Evolutionary conservation across 2,329 filamentous ascomycete genomes (phyloP), one percentile per base, ranked within the genome.

Genomic region (Stachybotrys chartarum): DNA sequence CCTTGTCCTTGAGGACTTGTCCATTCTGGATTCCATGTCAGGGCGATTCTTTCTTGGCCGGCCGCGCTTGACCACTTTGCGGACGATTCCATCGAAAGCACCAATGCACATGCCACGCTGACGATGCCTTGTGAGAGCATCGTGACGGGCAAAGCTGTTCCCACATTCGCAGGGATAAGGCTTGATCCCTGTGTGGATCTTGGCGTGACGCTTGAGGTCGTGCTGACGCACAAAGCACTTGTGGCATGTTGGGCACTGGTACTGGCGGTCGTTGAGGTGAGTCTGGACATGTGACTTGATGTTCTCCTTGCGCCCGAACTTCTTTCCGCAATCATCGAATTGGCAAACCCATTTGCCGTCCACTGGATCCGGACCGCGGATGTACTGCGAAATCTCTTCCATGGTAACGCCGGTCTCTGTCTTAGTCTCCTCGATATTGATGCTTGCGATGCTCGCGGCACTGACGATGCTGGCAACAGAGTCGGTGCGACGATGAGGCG

Each of bases 211-310:
- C 78, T 97, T 99, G 58, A 97, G 84, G 70, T 99, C 94, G 70
- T 99, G 94, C 65, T 96, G 92, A 44, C 94, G 87, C 47, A 97
- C 94, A 69, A 99, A 99, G 74, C 91, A 93, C 75, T 97, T 97
- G 53, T 88, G 81, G 76, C 94, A 99, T 55, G 89, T 87, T 50
- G 93, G 91, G 73, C 94, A 99, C 71, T 90, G 87, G 75, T 91
- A 99, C 69, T 97, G 94, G 51, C 94, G 84, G 70, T 99, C 94
- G 65, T 95, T 94, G 60, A 99, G 86, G 72, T 99, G 94, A 4
- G 94, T 99, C 73, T 99, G 94, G 14, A 99, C 90, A 70, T 99
- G 94, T 1, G 92, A 96, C 70, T 96, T 96, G 77, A 97, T 97
- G 74, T 99, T 97, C 72, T 99, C 94, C 71, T 97, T 96, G 63